These are phyloP conservation scores for Taphrina wiesneri DNA, from an alignment of 1,139 yeast genomes.

Conservation along the genomic window DNA sequence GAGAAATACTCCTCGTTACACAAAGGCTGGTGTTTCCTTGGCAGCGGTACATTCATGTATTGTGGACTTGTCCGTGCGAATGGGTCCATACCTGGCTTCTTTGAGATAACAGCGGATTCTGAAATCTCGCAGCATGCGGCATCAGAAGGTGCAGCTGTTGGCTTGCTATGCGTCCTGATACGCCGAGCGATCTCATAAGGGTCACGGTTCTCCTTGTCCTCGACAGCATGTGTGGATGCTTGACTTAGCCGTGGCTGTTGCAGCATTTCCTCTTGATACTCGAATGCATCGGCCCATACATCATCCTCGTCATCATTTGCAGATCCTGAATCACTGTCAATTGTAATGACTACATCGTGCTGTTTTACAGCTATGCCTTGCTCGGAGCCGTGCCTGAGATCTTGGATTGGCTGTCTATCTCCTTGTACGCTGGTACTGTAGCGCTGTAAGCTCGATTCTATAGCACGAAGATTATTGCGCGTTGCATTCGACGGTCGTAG, in stretches of 20 bases:
- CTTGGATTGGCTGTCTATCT: neutral
- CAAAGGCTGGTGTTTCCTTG: neutral
- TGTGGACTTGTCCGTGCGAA: slow-evolving; percentile 6
- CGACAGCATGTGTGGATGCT: neutral
- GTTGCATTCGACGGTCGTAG: neutral
- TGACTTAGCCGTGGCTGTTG: slow-evolving; percentile 2
- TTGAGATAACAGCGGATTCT: neutral
- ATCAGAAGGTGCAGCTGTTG: neutral
- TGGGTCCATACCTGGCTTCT: neutral
- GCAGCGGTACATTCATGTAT: neutral
- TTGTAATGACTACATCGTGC: neutral
- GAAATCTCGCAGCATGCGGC: neutral
- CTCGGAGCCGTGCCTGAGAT: neutral
- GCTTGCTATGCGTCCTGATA: neutral
- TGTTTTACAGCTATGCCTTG: neutral
- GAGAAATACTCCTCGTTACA: slow-evolving; percentile 7
- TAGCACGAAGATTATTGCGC: neutral
- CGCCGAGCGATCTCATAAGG: neutral
- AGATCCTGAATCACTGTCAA: neutral
- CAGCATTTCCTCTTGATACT: slow-evolving; percentile 16
- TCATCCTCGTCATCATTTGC: neutral
- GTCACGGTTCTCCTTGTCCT: neutral
- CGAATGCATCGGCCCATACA: slow-evolving; percentile 22
- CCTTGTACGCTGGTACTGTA: neutral
- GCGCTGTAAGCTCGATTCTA: neutral